phyloP scores from a whole-genome alignment of 768 basidiomycete species.

The Phanerochaete carnosa region DNA sequence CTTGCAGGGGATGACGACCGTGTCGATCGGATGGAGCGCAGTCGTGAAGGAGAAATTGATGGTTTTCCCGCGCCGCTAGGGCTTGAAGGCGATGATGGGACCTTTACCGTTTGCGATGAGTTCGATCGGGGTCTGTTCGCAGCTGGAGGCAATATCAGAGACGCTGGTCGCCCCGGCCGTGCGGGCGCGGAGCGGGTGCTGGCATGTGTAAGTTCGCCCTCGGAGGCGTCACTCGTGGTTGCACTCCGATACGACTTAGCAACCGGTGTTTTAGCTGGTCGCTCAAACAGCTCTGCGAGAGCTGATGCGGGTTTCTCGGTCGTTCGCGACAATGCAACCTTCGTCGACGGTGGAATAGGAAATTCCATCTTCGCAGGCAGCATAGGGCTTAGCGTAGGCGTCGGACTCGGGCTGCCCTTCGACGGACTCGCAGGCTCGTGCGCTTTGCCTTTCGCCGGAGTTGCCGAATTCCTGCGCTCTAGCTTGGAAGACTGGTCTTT shows the following conservation, averaged over 20 bases:
- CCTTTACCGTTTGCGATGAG: neutral
- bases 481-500: constrained; percentile 1
- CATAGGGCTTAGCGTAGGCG: constrained; percentile 9
- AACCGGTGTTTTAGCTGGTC: constrained; percentile 1
- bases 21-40: constrained; percentile 1
- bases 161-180: constrained; percentile 6
- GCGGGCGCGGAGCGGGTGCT: neutral
- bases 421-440: neutral
- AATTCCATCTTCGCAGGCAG: constrained; percentile 16
- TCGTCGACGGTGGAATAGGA: constrained; percentile 13
- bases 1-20: constrained; percentile 10
- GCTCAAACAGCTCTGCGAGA: neutral
- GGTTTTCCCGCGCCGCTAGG: neutral
- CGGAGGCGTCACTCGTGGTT: constrained; percentile 9
- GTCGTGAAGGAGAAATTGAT: neutral
- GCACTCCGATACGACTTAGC: constrained; percentile 2
- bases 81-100: constrained; percentile 9
- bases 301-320: neutral
- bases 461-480: neutral
- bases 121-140: neutral
- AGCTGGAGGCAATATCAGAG: constrained; percentile 8
- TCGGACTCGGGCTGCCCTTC: constrained; percentile 7
- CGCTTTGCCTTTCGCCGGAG: neutral
- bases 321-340: neutral
- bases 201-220: constrained; percentile 6